phyloP scores from a whole-genome alignment of 2,329 filamentous ascomycete species.

The Trichophaea hybrida region DNA sequence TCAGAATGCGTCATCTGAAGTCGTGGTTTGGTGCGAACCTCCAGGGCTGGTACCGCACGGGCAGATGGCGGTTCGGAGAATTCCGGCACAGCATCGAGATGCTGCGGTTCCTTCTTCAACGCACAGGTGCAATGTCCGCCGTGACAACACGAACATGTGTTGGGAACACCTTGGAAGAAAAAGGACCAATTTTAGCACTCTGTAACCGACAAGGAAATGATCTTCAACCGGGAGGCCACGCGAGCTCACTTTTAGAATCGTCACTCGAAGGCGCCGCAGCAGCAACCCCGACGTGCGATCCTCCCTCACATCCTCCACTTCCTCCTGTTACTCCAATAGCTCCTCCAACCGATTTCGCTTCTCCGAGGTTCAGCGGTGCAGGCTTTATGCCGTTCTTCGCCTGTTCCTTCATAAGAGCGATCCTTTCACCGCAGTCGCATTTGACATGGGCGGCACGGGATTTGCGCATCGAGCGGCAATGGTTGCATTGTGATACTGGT shows the following conservation, averaged over 20 bases:
- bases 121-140: slow-evolving; percentile 52
- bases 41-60: slow-evolving; percentile 33
- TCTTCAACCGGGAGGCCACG: slow-evolving; percentile 9
- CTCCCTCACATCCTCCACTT: slow-evolving; percentile 15
- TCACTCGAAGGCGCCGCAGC: slow-evolving; percentile 9
- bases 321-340: slow-evolving; percentile 13
- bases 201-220: background rate
- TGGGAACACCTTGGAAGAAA: slow-evolving; percentile 10
- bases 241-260: slow-evolving; percentile 30
- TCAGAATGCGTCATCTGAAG: slow-evolving; percentile 51
- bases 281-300: slow-evolving; percentile 13
- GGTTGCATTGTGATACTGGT: slow-evolving; percentile 91
- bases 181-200: slow-evolving; percentile 19
- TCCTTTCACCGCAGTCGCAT: slow-evolving; percentile 93
- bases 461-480: slow-evolving; percentile 93
- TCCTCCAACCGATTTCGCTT: slow-evolving; percentile 19
- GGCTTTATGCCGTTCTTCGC: slow-evolving; percentile 22
- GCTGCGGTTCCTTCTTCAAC: slow-evolving; percentile 45
- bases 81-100: slow-evolving; percentile 49
- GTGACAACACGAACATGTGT: slow-evolving; percentile 55
- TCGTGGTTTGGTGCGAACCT: slow-evolving; percentile 37
- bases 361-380: slow-evolving; percentile 8
- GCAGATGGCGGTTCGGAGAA: slow-evolving; percentile 43
- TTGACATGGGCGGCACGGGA: slow-evolving; percentile 87
- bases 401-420: slow-evolving; percentile 37